phyloP scores from a whole-genome alignment of 768 basidiomycete genomes.

The Cyathus striatus region DNA sequence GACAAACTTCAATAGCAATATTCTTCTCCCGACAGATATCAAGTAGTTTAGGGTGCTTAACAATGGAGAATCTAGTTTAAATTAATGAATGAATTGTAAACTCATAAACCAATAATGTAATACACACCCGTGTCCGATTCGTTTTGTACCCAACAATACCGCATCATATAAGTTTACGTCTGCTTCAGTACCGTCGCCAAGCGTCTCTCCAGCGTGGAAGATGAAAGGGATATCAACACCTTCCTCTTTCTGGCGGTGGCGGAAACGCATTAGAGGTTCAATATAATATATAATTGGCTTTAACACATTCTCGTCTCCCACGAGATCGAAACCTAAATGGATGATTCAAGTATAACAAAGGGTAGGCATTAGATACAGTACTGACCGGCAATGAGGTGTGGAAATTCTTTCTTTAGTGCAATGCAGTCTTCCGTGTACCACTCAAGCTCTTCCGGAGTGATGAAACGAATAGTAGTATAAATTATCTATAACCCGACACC shows the following conservation, averaged over 20 bases:
- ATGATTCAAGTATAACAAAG: conserved; percentile 3
- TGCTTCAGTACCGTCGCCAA: conserved; percentile 67
- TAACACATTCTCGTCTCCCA: conserved; percentile 65
- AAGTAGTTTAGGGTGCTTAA: conserved; percentile 72
- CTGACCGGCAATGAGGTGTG: conserved; percentile 62
- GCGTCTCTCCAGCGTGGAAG: conserved; percentile 78
- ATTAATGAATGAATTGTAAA: background rate
- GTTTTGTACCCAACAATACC: conserved; percentile 69
- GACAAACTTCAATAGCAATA: conserved; percentile 72
- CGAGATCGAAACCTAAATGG: conserved; percentile 66
- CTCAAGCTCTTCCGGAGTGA: conserved; percentile 51
- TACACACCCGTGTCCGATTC: conserved; percentile 77
- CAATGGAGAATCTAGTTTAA: conserved; percentile 56
- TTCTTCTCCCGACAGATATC: conserved; percentile 56
- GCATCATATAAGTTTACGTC: conserved; percentile 78
- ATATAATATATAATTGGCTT: conserved; percentile 60
- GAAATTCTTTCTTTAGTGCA: conserved; percentile 66
- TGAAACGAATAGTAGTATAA: conserved; percentile 56
- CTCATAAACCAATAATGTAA: background rate
- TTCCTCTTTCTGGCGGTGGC: conserved; percentile 47
- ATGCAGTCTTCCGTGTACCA: conserved; percentile 76
- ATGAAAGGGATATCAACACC: conserved; percentile 69
- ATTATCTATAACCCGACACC: no score
- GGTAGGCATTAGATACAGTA: conserved; percentile 4
- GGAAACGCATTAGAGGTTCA: conserved; percentile 55